Evolutionary conservation across 352 stramenopile genomes (phyloP).

Genomic region (Phytophthora sp.): DNA sequence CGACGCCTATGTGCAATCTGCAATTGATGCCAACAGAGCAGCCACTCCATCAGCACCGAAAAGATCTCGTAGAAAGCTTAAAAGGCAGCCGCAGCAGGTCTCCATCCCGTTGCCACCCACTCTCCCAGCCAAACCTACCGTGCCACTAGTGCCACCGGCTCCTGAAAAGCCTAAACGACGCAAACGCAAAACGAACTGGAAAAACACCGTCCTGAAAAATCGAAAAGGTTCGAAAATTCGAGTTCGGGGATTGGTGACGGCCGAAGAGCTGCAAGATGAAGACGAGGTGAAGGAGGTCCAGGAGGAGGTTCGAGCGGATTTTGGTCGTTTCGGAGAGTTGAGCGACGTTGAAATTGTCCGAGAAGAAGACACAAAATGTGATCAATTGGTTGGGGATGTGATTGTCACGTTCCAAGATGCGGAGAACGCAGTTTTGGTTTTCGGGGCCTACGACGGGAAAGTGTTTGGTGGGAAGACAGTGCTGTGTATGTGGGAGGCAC

Average conservation of each 20-base stretch:
- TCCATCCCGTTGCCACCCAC: neutral
- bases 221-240: constrained; percentile 25
- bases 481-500: constrained; percentile 23
- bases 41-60: neutral
- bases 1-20: constrained; percentile 28
- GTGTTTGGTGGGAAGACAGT: constrained; percentile 40
- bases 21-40: constrained; percentile 12
- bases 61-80: constrained; percentile 20
- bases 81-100: constrained; percentile 8
- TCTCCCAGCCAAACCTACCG: neutral
- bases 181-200: constrained; percentile 48
- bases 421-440: constrained; percentile 16
- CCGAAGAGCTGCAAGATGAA: constrained; percentile 54
- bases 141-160: neutral
- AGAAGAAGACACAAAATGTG: constrained; percentile 1
- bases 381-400: constrained; percentile 22
- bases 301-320: constrained; percentile 43
- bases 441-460: constrained; percentile 34
- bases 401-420: constrained; percentile 25
- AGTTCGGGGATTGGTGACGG: constrained; percentile 43
- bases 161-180: constrained; percentile 13
- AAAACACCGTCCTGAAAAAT: constrained; percentile 26
- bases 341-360: constrained; percentile 27
- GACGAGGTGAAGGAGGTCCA: constrained; percentile 59
- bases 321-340: constrained; percentile 37